A percentile compares a stretch with the other conserved stretches of the same genome.
Conservation (phyloP, 805 yeast genomes). For the Candida awuae region DNA sequence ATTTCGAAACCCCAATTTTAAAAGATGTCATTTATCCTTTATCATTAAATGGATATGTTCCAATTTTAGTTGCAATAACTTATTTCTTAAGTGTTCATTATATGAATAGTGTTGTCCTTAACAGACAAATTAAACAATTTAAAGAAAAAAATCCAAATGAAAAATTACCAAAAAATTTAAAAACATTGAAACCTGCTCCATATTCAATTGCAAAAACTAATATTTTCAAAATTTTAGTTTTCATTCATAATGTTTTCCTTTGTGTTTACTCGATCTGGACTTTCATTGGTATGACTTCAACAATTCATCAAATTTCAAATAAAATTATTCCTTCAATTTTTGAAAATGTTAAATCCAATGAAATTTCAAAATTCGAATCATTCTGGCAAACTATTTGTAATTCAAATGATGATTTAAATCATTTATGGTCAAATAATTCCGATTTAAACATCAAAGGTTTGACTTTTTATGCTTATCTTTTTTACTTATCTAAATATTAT, state of each 20-base stretch:
- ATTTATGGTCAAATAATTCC: constrained; percentile 39
- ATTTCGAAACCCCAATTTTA: constrained; percentile 17
- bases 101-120: constrained; percentile 39
- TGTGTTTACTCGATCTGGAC: constrained; percentile 69
- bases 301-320: constrained; percentile 32
- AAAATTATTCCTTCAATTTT: constrained; percentile 26
- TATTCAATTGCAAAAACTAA: constrained; percentile 36
- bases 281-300: constrained; percentile 51
- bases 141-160: constrained; percentile 21
- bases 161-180: constrained; percentile 21
- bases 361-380: constrained; percentile 28
- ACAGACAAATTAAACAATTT: constrained; percentile 36
- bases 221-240: constrained; percentile 45
- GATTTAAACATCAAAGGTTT: constrained; percentile 34
- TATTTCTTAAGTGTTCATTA: constrained; percentile 54
- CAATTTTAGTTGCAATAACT: constrained; percentile 47
- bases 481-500: constrained; percentile 62
- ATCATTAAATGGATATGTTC: constrained; percentile 44
- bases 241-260: constrained; percentile 52
- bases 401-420: constrained; percentile 38
- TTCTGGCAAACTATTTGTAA: constrained; percentile 55
- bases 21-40: constrained; percentile 29
- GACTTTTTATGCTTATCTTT: constrained; percentile 54
- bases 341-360: constrained; percentile 7
- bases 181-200: constrained; percentile 47